phyloP scores from a whole-genome alignment of 345 rosid genomes.

The Eutrema heterophyllum region DNA sequence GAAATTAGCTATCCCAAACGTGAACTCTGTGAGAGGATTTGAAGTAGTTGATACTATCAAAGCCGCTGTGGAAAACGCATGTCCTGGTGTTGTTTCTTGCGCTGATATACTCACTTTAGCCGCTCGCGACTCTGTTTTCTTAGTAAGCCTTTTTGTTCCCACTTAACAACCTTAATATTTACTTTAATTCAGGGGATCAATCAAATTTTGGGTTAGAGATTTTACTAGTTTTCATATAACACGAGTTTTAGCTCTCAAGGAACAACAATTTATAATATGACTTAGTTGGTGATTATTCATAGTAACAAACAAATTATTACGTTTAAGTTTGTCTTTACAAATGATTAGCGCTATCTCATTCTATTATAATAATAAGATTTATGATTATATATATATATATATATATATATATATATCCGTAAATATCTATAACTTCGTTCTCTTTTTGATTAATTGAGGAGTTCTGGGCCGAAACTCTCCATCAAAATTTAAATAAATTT shows the following conservation, averaged over 20 bases:
- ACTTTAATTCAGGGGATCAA: not conserved
- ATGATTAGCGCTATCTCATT: not conserved
- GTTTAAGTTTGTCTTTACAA: not conserved
- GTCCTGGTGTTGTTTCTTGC: constrained; percentile 70
- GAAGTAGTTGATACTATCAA: constrained; percentile 57
- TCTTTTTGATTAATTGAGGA: too few relatives aligned
- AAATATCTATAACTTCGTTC: too few relatives aligned
- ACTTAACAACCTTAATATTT: not conserved
- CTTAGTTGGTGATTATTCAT: not conserved
- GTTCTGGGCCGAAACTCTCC: too few relatives aligned
- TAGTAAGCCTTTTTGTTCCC: constrained; percentile 39
- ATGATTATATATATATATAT: too few relatives aligned
- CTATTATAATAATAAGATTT: not conserved
- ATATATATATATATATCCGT: too few relatives aligned
- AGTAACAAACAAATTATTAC: not conserved
- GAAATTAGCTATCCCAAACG: constrained; percentile 47
- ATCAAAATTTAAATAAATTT: too few relatives aligned
- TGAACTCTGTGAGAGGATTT: constrained; percentile 56
- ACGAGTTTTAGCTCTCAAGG: not conserved
- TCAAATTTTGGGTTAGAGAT: not conserved
- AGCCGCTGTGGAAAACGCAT: constrained; percentile 54
- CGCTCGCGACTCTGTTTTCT: constrained; percentile 62
- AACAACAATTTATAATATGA: not conserved
- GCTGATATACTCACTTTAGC: constrained; percentile 70
- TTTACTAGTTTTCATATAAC: not conserved